phyloP scores from a whole-genome alignment of 1,284 basidiomycete genomes.

The Porodaedalea pini region DNA sequence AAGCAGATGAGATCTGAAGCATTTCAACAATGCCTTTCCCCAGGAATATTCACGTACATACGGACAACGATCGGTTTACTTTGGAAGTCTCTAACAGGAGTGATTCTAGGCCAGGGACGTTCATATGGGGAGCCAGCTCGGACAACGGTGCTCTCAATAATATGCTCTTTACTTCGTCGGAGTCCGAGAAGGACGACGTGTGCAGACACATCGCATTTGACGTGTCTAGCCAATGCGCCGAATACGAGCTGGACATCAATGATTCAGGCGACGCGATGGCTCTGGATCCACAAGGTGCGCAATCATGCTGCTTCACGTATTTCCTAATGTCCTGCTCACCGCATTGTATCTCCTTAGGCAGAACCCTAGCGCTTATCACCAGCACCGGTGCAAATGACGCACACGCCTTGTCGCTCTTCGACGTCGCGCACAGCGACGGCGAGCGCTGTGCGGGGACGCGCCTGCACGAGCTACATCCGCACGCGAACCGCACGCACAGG shows the following conservation, averaged over 20 bases:
- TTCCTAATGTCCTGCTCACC: conserved; percentile 14
- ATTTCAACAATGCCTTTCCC: neutral
- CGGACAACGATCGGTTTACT: conserved; percentile 21
- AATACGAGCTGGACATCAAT: conserved; percentile 39
- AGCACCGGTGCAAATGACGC: conserved; percentile 36
- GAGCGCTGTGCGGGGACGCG: conserved; percentile 49
- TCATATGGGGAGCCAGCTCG: conserved; percentile 50
- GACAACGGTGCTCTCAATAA: conserved; percentile 31
- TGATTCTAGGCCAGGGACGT: conserved; percentile 37
- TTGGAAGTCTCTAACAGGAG: conserved; percentile 7
- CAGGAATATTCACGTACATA: conserved; percentile 7
- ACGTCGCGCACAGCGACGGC: conserved; percentile 37
- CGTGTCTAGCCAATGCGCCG: conserved; percentile 25
- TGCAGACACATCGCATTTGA: conserved; percentile 57
- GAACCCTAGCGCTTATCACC: conserved; percentile 42
- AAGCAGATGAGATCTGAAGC: neutral
- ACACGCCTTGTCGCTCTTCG: conserved; percentile 51
- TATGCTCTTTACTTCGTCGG: conserved; percentile 57
- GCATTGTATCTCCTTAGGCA: conserved; percentile 30
- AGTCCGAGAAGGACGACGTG: conserved; percentile 35
- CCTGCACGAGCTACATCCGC: conserved; percentile 35
- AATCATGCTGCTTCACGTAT: neutral
- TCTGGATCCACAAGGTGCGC: conserved; percentile 43
- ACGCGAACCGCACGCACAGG: conserved; percentile 30
- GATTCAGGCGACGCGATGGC: conserved; percentile 55